Conservation (phyloP, 495 filamentous ascomycete species). For the Xylaria castorea region DNA sequence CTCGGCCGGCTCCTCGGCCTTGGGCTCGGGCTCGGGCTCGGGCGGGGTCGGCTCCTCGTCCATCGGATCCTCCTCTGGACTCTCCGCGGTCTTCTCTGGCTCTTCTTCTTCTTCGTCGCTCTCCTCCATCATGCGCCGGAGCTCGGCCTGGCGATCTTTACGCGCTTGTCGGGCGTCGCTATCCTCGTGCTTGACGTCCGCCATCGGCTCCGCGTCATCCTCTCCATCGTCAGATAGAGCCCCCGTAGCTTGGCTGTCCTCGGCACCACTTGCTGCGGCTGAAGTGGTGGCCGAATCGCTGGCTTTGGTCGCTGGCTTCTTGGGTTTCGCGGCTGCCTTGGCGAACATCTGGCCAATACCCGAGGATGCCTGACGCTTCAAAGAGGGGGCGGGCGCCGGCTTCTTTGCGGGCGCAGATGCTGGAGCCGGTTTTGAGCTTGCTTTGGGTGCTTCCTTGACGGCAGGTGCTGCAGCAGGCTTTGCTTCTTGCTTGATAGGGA, state of each 20-base stretch:
- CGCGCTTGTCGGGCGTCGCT: constrained; percentile 59
- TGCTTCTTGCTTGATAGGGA: constrained; percentile 31
- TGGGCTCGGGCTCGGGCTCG: constrained; percentile 46
- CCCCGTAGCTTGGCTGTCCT: constrained; percentile 47
- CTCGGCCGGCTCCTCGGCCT: constrained; percentile 59
- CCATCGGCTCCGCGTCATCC: constrained; percentile 63
- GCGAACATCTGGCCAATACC: constrained; percentile 85
- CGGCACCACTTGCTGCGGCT: constrained; percentile 42
- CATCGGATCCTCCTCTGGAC: constrained; percentile 34
- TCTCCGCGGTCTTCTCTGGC: constrained; percentile 30
- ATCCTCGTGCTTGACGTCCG: constrained; percentile 45
- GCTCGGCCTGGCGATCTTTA: constrained; percentile 73
- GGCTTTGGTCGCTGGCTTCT: constrained; percentile 50
- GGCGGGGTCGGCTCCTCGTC: constrained; percentile 43
- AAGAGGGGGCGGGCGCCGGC: constrained; percentile 44
- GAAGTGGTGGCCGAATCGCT: constrained; percentile 49
- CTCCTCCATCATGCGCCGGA: constrained; percentile 88
- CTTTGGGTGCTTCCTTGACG: constrained; percentile 46
- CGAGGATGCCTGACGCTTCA: constrained; percentile 63
- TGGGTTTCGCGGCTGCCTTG: constrained; percentile 73
- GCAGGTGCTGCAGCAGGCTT: constrained; percentile 31
- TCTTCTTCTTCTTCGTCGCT: constrained; percentile 64
- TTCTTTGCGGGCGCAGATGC: constrained; percentile 49
- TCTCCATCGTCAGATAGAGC: constrained; percentile 77
- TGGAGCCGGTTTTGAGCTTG: constrained; percentile 36